phyloP scores from a whole-genome alignment of 2,329 filamentous ascomycete genomes.

The Emergomyces orientalis region DNA sequence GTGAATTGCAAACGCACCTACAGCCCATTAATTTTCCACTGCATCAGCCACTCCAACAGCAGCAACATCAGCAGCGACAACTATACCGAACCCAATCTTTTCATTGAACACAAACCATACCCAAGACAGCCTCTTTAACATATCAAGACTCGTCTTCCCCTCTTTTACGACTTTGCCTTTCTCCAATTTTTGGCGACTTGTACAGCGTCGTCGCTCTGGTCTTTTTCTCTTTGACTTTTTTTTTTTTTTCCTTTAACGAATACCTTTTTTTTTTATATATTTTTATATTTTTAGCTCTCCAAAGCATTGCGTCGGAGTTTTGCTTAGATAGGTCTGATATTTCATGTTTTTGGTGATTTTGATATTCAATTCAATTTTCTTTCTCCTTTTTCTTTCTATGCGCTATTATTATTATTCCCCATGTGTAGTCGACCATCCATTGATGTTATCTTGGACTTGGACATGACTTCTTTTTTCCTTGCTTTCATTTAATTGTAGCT shows the following conservation, averaged over 20 bases:
- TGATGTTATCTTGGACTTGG: too few species aligned
- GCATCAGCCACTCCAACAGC: neutral
- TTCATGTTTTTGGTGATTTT: neutral
- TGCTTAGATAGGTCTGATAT: neutral
- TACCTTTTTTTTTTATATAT: neutral
- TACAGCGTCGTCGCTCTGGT: neutral
- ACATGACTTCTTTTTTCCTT: neutral
- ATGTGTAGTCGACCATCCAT: too few species aligned
- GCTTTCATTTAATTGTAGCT: too few species aligned
- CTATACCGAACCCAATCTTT: neutral
- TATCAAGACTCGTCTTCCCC: too few species aligned
- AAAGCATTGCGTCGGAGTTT: constrained; percentile 5
- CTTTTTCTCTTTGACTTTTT: neutral
- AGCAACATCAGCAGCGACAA: neutral
- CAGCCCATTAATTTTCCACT: constrained; percentile 21
- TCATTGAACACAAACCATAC: neutral
- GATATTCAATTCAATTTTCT: neutral
- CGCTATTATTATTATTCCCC: neutral
- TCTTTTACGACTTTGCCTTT: too few species aligned
- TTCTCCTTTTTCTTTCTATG: neutral
- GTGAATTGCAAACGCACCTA: constrained; percentile 27
- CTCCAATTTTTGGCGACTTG: neutral
- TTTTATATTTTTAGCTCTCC: neutral
- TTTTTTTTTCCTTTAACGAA: neutral
- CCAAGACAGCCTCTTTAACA: too few species aligned